phyloP scores from a whole-genome alignment of 2,329 filamentous ascomycete species.

The Pseudocercospora fuligena region DNA sequence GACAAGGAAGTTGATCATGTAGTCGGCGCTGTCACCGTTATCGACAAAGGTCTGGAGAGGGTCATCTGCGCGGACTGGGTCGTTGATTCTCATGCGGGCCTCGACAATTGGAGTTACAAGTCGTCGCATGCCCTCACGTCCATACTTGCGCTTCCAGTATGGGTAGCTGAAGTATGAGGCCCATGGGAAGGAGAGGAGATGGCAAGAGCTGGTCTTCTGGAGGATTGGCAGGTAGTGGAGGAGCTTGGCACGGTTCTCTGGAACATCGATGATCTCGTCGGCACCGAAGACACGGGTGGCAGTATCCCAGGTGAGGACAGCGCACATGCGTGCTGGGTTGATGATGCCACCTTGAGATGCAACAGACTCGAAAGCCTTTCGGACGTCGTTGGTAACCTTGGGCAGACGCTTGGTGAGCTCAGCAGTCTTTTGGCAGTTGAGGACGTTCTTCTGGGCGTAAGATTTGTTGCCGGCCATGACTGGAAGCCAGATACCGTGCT shows the following conservation, averaged over 20 bases:
- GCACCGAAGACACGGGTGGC: conserved; percentile 10
- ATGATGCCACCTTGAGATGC: conserved; percentile 4
- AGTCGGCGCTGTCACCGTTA: conserved; percentile 47
- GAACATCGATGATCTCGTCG: conserved; percentile 15
- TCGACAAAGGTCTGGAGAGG: conserved; percentile 60
- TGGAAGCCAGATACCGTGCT: conserved; percentile 12
- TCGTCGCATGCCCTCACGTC: conserved; percentile 13
- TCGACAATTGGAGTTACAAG: conserved; percentile 6
- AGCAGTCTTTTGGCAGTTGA: conserved; percentile 7
- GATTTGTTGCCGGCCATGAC: conserved; percentile 5
- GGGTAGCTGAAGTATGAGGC: conserved; percentile 11
- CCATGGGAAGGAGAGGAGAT: conserved; percentile 11
- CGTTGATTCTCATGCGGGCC: conserved; percentile 16
- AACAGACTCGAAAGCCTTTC: conserved; percentile 5
- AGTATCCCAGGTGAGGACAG: conserved; percentile 11
- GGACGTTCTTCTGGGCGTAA: conserved; percentile 7
- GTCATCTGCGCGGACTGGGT: conserved; percentile 47
- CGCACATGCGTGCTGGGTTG: conserved; percentile 11
- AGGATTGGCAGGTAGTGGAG: conserved; percentile 14
- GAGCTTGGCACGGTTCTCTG: conserved; percentile 3
- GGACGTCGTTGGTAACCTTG: conserved; percentile 4
- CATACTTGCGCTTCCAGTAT: conserved; percentile 17
- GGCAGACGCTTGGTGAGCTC: conserved; percentile 7
- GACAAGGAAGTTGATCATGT: conserved; percentile 52
- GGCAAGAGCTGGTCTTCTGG: conserved; percentile 18